phyloP scores from a whole-genome alignment of 2,329 filamentous ascomycete genomes.

The Ophiobolus disseminans region DNA sequence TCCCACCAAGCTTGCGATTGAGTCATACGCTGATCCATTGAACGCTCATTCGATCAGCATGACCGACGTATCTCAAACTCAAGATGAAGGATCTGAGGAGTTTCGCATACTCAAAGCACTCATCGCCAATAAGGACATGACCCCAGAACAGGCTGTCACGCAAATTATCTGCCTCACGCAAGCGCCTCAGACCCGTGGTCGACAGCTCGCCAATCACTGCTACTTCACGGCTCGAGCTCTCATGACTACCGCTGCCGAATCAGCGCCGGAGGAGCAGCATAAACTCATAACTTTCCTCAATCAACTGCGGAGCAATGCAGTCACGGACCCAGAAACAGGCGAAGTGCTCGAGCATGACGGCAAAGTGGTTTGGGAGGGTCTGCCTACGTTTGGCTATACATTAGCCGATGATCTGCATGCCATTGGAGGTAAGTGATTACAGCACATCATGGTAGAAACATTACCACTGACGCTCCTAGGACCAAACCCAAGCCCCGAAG shows the following conservation, averaged over 20 bases:
- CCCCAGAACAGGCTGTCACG: background rate
- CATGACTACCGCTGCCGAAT: constrained; percentile 7
- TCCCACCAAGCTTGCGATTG: too few species aligned
- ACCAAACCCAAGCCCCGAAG: constrained; percentile 7
- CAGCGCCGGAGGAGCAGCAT: constrained; percentile 9
- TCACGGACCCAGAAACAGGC: constrained; percentile 6
- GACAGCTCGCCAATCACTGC: constrained; percentile 11
- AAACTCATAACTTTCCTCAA: constrained; percentile 3
- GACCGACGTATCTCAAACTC: background rate
- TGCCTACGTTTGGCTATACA: constrained; percentile 18
- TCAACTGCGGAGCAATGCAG: constrained; percentile 2
- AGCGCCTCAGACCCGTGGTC: background rate
- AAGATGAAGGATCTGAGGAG: background rate
- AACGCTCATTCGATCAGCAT: background rate
- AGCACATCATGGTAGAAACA: background rate
- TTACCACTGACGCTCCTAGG: background rate
- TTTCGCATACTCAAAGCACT: background rate
- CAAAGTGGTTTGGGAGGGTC: constrained; percentile 11
- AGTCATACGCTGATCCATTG: too few species aligned
- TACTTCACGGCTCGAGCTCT: constrained; percentile 14
- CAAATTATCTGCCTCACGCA: background rate
- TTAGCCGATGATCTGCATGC: constrained; percentile 15
- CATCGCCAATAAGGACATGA: background rate
- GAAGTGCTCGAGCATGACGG: constrained; percentile 6
- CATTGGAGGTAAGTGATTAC: background rate